Evolutionary conservation across 306 rosid genomes (phyloP), one percentile per base, ranked within the genome.

Genomic region (Lathyrus tuberosus): DNA sequence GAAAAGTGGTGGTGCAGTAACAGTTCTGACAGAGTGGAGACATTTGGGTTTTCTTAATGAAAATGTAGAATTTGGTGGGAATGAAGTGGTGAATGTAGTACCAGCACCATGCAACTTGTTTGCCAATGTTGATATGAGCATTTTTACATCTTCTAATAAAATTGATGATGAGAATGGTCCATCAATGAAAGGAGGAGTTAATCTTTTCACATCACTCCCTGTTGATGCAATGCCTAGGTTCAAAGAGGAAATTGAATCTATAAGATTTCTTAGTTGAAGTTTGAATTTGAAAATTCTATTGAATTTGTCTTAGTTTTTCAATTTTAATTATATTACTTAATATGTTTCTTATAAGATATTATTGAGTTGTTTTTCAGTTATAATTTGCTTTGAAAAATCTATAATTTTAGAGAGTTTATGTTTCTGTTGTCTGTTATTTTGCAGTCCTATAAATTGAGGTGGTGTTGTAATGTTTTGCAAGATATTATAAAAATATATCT

Each of bases 241-340:
- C 62, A 71, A 75, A 57, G 57, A 49, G 11, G 83, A 82, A 77
- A 82, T 78, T 59, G 70, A 71, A 10, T 64, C 61, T n/a, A 81
- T 81, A 28, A 40, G 15, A 14, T 24, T 31, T 66, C 33, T 18
- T 44, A 24, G 28, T 54, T 54, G 9, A 44, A 14, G 2, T 14
- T 44, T 44, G 8, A 44, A 13, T 44, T 44, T 5, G 2, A 33
- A 33, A 33, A 33, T 1, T 33, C 38, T 6, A 33, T 31, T 31
- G 1, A 31, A 2, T n/a, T n/a, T n/a, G n/a, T n/a, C n/a, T n/a
- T n/a, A n/a, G n/a, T n/a, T n/a, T n/a, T n/a, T n/a, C n/a, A n/a
- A n/a, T n/a, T n/a, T n/a, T n/a, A n/a, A n/a, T n/a, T n/a, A n/a
- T n/a, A n/a, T n/a, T n/a, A n/a, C n/a, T n/a, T n/a, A n/a, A n/a